Conservation (phyloP, 495 filamentous ascomycete species). For the Trichoderma gamsii region DNA sequence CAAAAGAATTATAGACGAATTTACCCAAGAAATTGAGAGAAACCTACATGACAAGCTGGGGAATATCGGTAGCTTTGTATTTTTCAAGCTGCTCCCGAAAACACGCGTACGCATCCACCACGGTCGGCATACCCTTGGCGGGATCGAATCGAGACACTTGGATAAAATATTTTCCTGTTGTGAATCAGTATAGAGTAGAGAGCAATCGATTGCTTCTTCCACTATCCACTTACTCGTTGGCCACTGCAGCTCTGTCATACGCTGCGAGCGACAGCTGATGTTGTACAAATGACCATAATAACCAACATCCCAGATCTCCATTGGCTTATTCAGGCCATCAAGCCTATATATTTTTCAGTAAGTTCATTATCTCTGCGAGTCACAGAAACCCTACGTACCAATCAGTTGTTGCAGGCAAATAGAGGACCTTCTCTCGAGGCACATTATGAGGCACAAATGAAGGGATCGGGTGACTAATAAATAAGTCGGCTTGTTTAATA, state of each 20-base stretch:
- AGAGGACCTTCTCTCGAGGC: conserved; percentile 59
- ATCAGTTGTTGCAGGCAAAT: conserved; percentile 80
- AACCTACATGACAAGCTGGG: conserved; percentile 62
- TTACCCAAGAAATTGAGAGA: neutral
- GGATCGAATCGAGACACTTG: conserved; percentile 87
- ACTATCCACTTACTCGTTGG: neutral
- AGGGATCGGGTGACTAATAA: conserved; percentile 78
- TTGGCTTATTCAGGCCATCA: conserved; percentile 77
- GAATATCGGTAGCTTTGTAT: conserved; percentile 42
- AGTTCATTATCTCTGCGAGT: neutral
- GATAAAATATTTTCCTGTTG: conserved; percentile 63
- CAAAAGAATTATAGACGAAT: no score
- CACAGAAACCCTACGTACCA: conserved; percentile 44
- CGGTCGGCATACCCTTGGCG: conserved; percentile 76
- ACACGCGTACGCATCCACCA: conserved; percentile 70
- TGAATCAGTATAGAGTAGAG: conserved; percentile 15
- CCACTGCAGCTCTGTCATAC: conserved; percentile 32
- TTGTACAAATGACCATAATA: conserved; percentile 78
- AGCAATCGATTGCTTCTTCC: neutral
- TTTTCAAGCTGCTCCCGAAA: conserved; percentile 56
- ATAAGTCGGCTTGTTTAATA: conserved; percentile 67
- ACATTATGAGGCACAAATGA: conserved; percentile 69
- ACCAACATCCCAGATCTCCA: conserved; percentile 66
- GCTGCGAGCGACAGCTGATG: conserved; percentile 50
- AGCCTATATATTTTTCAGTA: conserved; percentile 44